Evolutionary conservation across 495 filamentous ascomycete genomes (phyloP).

Genomic region (Annulohypoxylon nitens): DNA sequence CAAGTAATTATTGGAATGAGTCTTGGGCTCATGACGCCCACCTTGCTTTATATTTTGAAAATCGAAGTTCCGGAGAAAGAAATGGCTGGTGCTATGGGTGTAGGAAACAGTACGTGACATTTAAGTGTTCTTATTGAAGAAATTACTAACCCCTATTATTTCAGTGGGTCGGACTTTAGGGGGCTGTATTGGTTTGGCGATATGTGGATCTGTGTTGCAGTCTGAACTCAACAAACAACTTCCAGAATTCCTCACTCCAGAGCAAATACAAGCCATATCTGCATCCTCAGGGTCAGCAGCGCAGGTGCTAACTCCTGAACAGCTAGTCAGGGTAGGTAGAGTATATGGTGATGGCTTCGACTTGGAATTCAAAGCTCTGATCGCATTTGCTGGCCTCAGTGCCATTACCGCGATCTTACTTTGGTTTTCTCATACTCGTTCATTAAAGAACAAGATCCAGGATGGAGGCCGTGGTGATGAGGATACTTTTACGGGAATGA

Average conservation of each 20-base stretch:
- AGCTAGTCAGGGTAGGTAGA: constrained; percentile 11
- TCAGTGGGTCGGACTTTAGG: constrained; percentile 25
- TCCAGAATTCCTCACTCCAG: constrained; percentile 20
- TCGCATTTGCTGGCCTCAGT: constrained; percentile 25
- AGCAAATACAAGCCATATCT: constrained; percentile 30
- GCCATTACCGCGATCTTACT: constrained; percentile 19
- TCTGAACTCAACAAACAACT: constrained; percentile 32
- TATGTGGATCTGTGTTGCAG: constrained; percentile 24
- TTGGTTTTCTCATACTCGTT: constrained; percentile 30
- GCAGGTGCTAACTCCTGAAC: constrained; percentile 8
- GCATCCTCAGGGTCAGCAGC: constrained; percentile 28
- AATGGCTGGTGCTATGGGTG: constrained; percentile 34
- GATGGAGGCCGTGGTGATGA: neutral
- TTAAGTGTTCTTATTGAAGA: too few species aligned
- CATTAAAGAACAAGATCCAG: constrained; percentile 13
- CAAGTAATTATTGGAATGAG: constrained; percentile 35
- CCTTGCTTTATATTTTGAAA: constrained; percentile 26
- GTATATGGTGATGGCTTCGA: constrained; percentile 33
- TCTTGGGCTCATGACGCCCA: constrained; percentile 36
- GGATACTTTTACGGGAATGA: constrained; percentile 12
- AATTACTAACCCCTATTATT: too few species aligned
- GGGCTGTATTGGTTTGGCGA: constrained; percentile 30
- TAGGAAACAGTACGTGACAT: constrained; percentile 16
- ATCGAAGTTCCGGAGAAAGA: constrained; percentile 31
- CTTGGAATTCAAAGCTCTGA: constrained; percentile 28